Evolutionary conservation across 306 rosid species (phyloP), one percentile per base, ranked within the genome.

Genomic region (Lathyrus oleraceus): DNA sequence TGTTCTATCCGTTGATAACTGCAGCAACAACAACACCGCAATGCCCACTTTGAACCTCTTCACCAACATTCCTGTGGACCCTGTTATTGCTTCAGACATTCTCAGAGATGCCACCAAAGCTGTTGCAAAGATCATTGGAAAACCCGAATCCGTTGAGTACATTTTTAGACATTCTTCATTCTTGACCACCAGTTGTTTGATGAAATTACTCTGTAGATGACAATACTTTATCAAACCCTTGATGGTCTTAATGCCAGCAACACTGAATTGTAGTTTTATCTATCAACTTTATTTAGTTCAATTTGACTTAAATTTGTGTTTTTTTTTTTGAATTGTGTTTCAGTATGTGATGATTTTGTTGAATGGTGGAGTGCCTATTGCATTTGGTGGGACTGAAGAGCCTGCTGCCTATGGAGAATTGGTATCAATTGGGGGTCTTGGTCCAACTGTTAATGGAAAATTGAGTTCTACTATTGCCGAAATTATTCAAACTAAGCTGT

Each of bases 91-190:
- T 76, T 87, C 97, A 2, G 99, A 91, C 79, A 95, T 91, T 61
- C 97, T 95, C 80, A 86, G 83, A 44, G 99, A 95, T 71, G 97
- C 97, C 69, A 89, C 99, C 72, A 95, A 87, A 86, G 92, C 92
- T 12, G 91, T 95, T 25, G 82, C 97, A 3, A 91, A 91, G 64
- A 89, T 95, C 75, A 85, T 91, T 19, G 95, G 96, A 83, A 89
- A 91, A 81, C 97, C 99, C 17, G 99, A 95, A 82, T 87, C 97
- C 5, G 97, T 95, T 72, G 72, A 68, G 81, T 64, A 27, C 54
- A 5, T 51, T 15, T n/a, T 27, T 23, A 11, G 20, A 17, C 65
- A 1, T 12, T 9, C n/a, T 47, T 60, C 13, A 10, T 36, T 48
- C 27, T 35, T 83, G 89, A 15, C 71, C 85, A 67, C 63, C 13